A percentile compares a stretch with the other conserved stretches of the same genome.
Conservation (phyloP, 768 basidiomycete species). For the Tylopilus felleus region DNA sequence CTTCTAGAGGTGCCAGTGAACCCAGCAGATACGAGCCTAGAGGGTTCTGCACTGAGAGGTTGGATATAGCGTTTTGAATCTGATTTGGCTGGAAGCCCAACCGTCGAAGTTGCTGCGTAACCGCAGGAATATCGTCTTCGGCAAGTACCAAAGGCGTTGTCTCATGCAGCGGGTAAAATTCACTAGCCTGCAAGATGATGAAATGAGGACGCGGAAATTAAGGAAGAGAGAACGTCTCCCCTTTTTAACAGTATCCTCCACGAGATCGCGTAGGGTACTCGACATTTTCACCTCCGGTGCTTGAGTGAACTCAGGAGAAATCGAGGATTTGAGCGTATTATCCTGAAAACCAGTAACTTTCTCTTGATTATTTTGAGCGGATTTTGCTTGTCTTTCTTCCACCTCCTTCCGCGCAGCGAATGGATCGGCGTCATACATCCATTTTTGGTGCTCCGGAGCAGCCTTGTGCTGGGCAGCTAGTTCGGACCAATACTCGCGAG, state of each 20-base stretch:
- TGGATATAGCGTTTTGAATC: slow-evolving; percentile 49
- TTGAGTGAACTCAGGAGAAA: slow-evolving; percentile 40
- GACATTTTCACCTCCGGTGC: slow-evolving; percentile 86
- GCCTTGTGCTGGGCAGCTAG: slow-evolving; percentile 67
- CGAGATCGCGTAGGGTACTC: slow-evolving; percentile 63
- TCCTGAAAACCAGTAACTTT: slow-evolving; percentile 8
- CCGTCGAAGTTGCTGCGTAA: slow-evolving; percentile 53
- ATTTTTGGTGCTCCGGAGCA: slow-evolving; percentile 65
- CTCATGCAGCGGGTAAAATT: slow-evolving; percentile 45
- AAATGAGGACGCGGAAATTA: background rate
- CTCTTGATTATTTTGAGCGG: slow-evolving; percentile 44
- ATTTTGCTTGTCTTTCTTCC: slow-evolving; percentile 60
- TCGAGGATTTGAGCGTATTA: slow-evolving; percentile 14
- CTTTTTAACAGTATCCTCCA: slow-evolving; percentile 80
- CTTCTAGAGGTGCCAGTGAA: slow-evolving; percentile 62
- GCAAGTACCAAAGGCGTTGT: slow-evolving; percentile 34
- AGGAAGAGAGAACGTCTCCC: slow-evolving; percentile 33
- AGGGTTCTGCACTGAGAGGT: slow-evolving; percentile 54
- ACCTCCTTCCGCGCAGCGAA: slow-evolving; percentile 72
- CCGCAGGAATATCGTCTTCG: slow-evolving; percentile 39
- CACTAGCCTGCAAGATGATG: slow-evolving; percentile 41
- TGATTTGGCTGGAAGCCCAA: slow-evolving; percentile 67
- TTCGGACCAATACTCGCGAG: slow-evolving; percentile 84
- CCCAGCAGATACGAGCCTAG: slow-evolving; percentile 60
- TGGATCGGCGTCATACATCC: slow-evolving; percentile 89